phyloP scores from a whole-genome alignment of 345 rosid genomes.

The Lumnitzera littorea region DNA sequence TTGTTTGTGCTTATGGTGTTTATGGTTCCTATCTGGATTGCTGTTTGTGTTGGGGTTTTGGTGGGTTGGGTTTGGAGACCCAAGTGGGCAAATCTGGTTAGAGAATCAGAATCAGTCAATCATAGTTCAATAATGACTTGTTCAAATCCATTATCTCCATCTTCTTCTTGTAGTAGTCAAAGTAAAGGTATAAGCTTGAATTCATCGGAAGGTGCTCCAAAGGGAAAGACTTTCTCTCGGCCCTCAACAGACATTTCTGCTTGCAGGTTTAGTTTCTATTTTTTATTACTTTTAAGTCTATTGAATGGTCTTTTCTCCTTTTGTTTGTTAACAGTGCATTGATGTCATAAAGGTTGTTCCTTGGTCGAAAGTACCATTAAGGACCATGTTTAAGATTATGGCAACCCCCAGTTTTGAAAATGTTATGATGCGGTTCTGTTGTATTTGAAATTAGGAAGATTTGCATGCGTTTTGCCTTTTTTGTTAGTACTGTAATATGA shows the following conservation, averaged over 20 bases:
- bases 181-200: constrained; percentile 25
- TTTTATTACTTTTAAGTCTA: background rate
- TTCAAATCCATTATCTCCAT: constrained; percentile 9
- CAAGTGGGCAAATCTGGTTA: constrained; percentile 59
- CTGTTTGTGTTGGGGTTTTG: constrained; percentile 66
- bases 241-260: constrained; percentile 22
- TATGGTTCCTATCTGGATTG: constrained; percentile 64
- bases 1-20: constrained; percentile 39
- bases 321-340: too few species aligned
- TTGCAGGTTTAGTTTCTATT: constrained; percentile 32
- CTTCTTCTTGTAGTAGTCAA: constrained; percentile 5
- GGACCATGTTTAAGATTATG: too few species aligned
- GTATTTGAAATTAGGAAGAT: too few species aligned
- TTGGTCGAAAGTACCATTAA: too few species aligned
- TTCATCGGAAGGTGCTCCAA: constrained; percentile 32
- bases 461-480: too few species aligned
- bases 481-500: too few species aligned
- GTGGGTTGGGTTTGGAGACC: constrained; percentile 97
- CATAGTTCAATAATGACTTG: background rate
- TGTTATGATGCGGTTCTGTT: too few species aligned
- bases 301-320: background rate
- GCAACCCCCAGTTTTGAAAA: too few species aligned
- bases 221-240: constrained; percentile 12
- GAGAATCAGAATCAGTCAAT: constrained; percentile 8
- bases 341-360: too few species aligned